Percentiles rank a stretch among this genome's conserved stretches.
Conservation (phyloP, 495 filamentous ascomycete species). For the Penicillium canescens region DNA sequence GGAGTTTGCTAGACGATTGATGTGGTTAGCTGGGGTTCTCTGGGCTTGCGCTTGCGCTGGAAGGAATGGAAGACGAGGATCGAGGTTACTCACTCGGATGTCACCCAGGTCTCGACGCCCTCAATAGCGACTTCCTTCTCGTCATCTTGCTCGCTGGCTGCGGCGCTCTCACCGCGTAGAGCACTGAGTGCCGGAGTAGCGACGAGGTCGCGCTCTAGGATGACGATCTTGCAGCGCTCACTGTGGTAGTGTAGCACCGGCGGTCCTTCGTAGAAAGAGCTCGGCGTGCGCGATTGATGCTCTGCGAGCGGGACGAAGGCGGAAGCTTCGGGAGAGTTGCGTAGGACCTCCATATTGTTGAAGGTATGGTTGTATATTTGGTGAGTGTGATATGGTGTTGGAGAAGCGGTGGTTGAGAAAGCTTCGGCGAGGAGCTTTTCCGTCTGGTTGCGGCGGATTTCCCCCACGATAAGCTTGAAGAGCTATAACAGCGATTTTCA, state of each 20-base stretch:
- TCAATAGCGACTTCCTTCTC: slow-evolving; percentile 45
- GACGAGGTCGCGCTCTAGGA: slow-evolving; percentile 44
- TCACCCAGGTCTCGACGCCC: slow-evolving; percentile 73
- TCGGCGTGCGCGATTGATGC: slow-evolving; percentile 82
- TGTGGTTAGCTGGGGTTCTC: slow-evolving; percentile 2
- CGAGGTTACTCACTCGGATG: slow-evolving; percentile 62
- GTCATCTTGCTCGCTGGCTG: slow-evolving; percentile 29
- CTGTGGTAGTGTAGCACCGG: slow-evolving; percentile 79
- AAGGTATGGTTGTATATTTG: neutral
- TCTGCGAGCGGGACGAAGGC: slow-evolving; percentile 72
- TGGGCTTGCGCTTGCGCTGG: neutral
- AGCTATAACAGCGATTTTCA: neutral
- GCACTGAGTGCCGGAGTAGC: slow-evolving; percentile 30
- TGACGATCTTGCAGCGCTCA: slow-evolving; percentile 58
- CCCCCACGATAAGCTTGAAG: slow-evolving; percentile 2
- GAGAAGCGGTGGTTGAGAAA: neutral
- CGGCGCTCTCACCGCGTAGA: slow-evolving; percentile 21
- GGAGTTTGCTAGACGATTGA: slow-evolving; percentile 60
- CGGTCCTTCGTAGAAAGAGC: slow-evolving; percentile 76
- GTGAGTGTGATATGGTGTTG: neutral
- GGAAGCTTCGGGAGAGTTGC: slow-evolving; percentile 44
- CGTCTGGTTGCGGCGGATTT: neutral
- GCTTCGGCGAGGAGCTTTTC: slow-evolving; percentile 9
- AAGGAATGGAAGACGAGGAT: neutral
- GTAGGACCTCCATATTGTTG: slow-evolving; percentile 49